phyloP scores from a whole-genome alignment of 805 yeast species.

The Candida koratica region DNA sequence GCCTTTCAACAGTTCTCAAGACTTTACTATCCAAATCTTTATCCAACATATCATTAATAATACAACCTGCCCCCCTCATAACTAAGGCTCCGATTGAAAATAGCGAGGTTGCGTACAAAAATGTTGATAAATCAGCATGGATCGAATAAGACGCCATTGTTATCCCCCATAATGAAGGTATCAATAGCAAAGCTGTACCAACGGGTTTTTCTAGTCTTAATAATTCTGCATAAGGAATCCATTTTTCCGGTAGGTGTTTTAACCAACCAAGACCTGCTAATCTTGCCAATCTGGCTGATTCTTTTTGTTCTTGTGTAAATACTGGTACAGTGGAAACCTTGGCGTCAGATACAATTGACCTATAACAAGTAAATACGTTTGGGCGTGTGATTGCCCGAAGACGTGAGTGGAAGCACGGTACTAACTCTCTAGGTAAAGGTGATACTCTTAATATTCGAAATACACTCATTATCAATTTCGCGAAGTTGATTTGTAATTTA shows the following conservation, averaged over 20 bases:
- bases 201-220: slow-evolving; percentile 93
- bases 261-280: slow-evolving; percentile 43
- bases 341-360: not conserved
- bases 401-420: not conserved
- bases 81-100: slow-evolving; percentile 82
- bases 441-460: not conserved
- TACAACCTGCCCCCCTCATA: slow-evolving; percentile 98
- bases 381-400: not conserved
- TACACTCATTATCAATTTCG: slow-evolving; percentile 1
- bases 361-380: not conserved
- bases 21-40: slow-evolving; percentile 80
- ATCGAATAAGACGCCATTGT: slow-evolving; percentile 79
- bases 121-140: slow-evolving; percentile 63
- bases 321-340: slow-evolving; percentile 1
- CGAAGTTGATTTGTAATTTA: no score
- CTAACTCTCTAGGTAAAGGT: not conserved
- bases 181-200: slow-evolving; percentile 79
- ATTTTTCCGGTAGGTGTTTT: slow-evolving; percentile 59
- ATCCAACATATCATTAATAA: slow-evolving; percentile 87
- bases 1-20: slow-evolving; percentile 83
- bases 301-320: slow-evolving; percentile 41
- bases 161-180: slow-evolving; percentile 92
- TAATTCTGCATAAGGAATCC: slow-evolving; percentile 88
- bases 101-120: slow-evolving; percentile 57
- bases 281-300: slow-evolving; percentile 51